Evolutionary conservation across 352 stramenopile species (phyloP), one percentile per base, ranked within the genome.

Genomic region (Phytophthora capsici): DNA sequence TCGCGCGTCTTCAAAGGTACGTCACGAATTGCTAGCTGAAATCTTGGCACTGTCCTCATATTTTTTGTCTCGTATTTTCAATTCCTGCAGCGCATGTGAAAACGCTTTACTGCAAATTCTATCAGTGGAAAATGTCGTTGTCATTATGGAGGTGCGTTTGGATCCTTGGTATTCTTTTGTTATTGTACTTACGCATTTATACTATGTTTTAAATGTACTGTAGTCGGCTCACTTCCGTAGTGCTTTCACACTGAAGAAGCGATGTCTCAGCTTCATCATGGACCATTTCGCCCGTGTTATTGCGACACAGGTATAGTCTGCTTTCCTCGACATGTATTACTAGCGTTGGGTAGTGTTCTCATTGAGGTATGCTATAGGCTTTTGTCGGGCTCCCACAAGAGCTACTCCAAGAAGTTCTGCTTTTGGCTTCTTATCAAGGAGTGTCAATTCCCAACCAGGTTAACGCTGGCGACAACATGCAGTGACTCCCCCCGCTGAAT

Each of bases 261-360:
- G 86, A n/a, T 96, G 88, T 63, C 63, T 96, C 12, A 58, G 78
- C 19, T 97, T 92, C 57, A 85, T 95, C 25, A 66, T 96, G 32
- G 88, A 93, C 45, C 86, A 89, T 28, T 95, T 94, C 56, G 76
- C 80, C 17, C 67, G 88, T 20, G 76, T 97, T 36, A 92, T 93
- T 44, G 72, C 77, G 5, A 90, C 79, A 7, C 67, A 85, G 72
- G 84, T 93, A 63, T 6, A n/a, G n/a, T 55, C 17, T 55, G 44
- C 19, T 50, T 53, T 6, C 19, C 32, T 57, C n/a, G n/a, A n/a
- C n/a, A 17, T 62, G 6, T 36, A 28, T 26, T n/a, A 6, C 47
- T 54, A 46, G 3, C 46, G 20, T 30, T 10, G 25, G 19, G 16
- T 10, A 13, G 6, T 16, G 37, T 49, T 23, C 32, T 45, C 2